Conservation (phyloP, 768 basidiomycete species). For the Auricularia heimuer region DNA sequence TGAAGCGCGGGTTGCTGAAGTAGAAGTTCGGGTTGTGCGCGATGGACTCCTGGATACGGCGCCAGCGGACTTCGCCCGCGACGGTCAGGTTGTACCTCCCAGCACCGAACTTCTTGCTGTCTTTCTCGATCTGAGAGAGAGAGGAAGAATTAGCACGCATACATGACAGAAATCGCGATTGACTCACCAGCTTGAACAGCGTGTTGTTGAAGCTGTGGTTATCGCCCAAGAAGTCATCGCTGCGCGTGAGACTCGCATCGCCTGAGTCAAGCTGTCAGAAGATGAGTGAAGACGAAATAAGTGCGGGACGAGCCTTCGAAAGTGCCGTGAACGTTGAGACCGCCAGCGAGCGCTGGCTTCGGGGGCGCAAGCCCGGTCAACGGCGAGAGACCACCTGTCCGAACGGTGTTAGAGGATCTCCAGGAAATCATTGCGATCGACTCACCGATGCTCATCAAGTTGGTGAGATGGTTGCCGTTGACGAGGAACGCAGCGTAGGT, state of each 20-base stretch:
- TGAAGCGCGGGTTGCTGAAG: slow-evolving; percentile 3
- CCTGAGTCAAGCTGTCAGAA: neutral
- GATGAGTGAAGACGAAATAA: neutral
- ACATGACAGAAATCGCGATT: neutral
- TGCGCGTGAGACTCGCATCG: slow-evolving; percentile 6
- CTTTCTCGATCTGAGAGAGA: neutral
- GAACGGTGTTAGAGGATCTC: too few relatives aligned
- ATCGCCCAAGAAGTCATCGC: slow-evolving; percentile 8
- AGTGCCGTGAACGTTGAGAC: slow-evolving; percentile 4
- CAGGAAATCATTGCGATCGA: neutral
- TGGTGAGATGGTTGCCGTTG: slow-evolving; percentile 7
- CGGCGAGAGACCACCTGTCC: neutral
- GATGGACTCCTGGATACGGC: slow-evolving; percentile 4
- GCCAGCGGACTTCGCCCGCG: slow-evolving; percentile 4
- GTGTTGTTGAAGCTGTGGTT: slow-evolving; percentile 5
- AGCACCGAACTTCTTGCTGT: neutral
- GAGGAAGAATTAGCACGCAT: neutral
- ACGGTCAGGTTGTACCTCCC: slow-evolving; percentile 1
- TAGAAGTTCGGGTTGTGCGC: slow-evolving; percentile 6
- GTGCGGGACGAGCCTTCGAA: slow-evolving; percentile 6
- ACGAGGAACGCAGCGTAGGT: slow-evolving; percentile 4
- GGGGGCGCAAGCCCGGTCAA: neutral
- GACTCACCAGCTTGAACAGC: slow-evolving; percentile 3
- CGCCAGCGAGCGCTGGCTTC: slow-evolving; percentile 3
- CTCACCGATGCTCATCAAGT: slow-evolving; percentile 5